Conservation (phyloP, 2,329 filamentous ascomycete species). For the Grosmannia serpens region DNA sequence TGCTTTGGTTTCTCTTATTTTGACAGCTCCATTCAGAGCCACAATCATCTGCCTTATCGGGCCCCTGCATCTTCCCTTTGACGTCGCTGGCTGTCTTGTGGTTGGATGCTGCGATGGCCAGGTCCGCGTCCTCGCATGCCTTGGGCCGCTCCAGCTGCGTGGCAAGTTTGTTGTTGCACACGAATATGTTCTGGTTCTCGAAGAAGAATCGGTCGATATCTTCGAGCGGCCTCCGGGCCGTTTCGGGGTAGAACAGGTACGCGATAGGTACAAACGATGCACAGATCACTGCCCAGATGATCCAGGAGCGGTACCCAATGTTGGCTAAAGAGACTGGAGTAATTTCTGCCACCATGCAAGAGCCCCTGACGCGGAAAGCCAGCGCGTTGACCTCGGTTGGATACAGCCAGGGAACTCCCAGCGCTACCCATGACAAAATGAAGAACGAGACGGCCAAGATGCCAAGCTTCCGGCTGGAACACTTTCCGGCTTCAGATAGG, state of each 20-base stretch:
- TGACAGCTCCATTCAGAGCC: too few species aligned
- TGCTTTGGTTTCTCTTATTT: too few species aligned
- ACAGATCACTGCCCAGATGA: conserved; percentile 28
- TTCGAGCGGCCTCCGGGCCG: conserved; percentile 38
- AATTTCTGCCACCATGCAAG: conserved; percentile 3
- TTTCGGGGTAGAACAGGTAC: conserved; percentile 30
- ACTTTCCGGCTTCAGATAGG: conserved; percentile 10
- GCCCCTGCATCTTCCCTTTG: neutral
- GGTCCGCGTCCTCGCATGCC: neutral
- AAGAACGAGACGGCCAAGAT: conserved; percentile 17
- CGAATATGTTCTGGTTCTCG: neutral
- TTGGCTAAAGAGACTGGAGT: conserved; percentile 5
- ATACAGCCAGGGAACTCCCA: conserved; percentile 1
- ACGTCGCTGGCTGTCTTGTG: neutral
- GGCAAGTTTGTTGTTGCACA: neutral
- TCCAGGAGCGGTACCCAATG: conserved; percentile 2
- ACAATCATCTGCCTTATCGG: too few species aligned
- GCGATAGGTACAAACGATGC: conserved; percentile 42
- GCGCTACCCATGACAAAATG: conserved; percentile 12
- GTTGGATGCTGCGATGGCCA: neutral
- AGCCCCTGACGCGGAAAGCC: conserved; percentile 8
- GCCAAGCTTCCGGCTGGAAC: conserved; percentile 11
- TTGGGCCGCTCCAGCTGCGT: neutral
- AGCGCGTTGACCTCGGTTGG: conserved; percentile 24
- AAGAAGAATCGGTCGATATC: conserved; percentile 31